These are phyloP conservation scores for Hypoxylon sp. DNA, from an alignment of 2,329 filamentous ascomycete species.

Conservation along the genomic window DNA sequence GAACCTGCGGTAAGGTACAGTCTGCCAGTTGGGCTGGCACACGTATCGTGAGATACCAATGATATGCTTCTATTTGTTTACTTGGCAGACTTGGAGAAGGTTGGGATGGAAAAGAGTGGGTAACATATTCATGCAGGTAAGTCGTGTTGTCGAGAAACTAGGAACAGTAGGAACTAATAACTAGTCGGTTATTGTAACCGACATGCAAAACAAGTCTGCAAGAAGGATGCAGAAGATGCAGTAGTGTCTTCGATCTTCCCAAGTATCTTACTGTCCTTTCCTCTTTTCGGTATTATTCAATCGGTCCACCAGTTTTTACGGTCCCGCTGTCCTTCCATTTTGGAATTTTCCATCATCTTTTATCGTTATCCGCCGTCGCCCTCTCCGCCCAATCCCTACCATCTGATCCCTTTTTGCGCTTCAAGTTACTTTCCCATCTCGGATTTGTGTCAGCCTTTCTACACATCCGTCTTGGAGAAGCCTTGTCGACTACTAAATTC, in stretches of 20 bases:
- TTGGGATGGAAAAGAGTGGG: slow-evolving; percentile 14
- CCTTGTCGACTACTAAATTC: slow-evolving; percentile 21
- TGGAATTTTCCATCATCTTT: slow-evolving; percentile 24
- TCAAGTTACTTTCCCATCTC: slow-evolving; percentile 20
- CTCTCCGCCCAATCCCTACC: slow-evolving; percentile 3
- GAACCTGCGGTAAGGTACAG: slow-evolving; percentile 7
- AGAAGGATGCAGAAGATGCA: slow-evolving; percentile 23
- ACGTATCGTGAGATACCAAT: slow-evolving; percentile 26
- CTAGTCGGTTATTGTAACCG: slow-evolving; percentile 24
- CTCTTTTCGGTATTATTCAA: slow-evolving; percentile 24
- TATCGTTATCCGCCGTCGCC: slow-evolving; percentile 30
- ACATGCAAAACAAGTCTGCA: slow-evolving; percentile 20
- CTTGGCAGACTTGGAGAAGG: slow-evolving; percentile 10
- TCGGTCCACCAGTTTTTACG: slow-evolving; percentile 10
- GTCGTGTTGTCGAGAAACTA: no score
- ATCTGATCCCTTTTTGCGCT: slow-evolving; percentile 6
- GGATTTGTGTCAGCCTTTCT: slow-evolving; percentile 23
- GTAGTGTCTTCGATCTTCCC: slow-evolving; percentile 19
- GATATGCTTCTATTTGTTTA: slow-evolving; percentile 8
- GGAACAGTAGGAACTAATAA: no score
- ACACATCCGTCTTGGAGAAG: slow-evolving; percentile 1
- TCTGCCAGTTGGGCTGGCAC: slow-evolving; percentile 30
- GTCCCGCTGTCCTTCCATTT: slow-evolving; percentile 25
- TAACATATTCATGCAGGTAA: no score
- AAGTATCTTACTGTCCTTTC: slow-evolving; percentile 1